Conservation (phyloP, 2,329 filamentous ascomycete genomes). For the Coleophoma cylindrospora region DNA sequence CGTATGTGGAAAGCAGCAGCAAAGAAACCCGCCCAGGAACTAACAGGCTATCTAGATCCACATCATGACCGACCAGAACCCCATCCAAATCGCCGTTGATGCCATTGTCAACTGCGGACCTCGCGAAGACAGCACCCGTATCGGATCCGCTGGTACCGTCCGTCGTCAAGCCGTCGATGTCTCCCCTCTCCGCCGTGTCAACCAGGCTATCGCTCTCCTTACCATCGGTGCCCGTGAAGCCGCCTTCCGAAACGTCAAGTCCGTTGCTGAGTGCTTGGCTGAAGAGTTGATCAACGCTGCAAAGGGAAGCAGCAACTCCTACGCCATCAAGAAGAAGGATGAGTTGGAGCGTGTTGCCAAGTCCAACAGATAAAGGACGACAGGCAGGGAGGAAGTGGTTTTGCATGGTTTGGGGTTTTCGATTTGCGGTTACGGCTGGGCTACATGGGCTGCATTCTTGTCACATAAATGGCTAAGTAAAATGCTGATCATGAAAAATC, state of each 20-base stretch:
- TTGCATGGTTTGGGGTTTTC: conserved; percentile 25
- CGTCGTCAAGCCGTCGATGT: conserved; percentile 99
- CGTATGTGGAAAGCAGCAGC: conserved; percentile 54
- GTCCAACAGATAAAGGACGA: conserved; percentile 90
- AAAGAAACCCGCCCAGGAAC: conserved; percentile 5
- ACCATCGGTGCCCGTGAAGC: conserved; percentile 99
- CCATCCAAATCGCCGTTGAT: conserved; percentile 98
- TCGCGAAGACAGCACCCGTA: conserved; percentile 99
- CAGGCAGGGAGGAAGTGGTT: conserved; percentile 5
- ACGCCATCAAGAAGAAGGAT: conserved; percentile 99
- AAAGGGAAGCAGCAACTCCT: conserved; percentile 99
- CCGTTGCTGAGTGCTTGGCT: conserved; percentile 97
- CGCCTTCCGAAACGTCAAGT: conserved; percentile 99
- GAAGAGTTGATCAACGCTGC: conserved; percentile 99
- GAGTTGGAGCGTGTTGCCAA: conserved; percentile 99
- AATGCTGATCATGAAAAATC: conserved; percentile 15
- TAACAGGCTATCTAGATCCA: conserved; percentile 68
- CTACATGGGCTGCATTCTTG: conserved; percentile 25
- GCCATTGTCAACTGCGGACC: conserved; percentile 99
- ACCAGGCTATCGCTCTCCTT: conserved; percentile 98
- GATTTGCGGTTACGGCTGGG: conserved; percentile 24
- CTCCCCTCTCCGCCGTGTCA: conserved; percentile 97
- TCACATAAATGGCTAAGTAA: conserved; percentile 23
- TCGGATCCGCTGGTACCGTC: conserved; percentile 98
- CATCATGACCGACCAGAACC: conserved; percentile 99